A percentile compares a stretch with the other conserved stretches of the same genome.
Conservation (phyloP, 306 rosid species). For the Acacia crassicarpa region DNA sequence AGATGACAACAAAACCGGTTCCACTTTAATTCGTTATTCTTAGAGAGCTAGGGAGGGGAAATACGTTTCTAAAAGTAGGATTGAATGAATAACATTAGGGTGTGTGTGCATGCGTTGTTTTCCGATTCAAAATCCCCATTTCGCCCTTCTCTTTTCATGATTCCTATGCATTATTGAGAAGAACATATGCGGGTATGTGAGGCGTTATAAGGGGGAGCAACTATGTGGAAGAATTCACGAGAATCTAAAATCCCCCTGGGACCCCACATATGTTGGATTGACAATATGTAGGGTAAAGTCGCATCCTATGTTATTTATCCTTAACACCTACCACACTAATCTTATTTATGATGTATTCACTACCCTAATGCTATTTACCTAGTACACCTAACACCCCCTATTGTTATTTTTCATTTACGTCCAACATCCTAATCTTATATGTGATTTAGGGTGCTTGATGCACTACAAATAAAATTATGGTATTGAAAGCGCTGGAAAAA, state of each 20-base stretch:
- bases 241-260: constrained; percentile 36
- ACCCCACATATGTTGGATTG: neutral
- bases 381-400: too few relatives aligned
- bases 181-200: constrained; percentile 39
- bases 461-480: too few relatives aligned
- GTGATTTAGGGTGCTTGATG: too few relatives aligned
- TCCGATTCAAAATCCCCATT: constrained; percentile 33
- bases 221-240: constrained; percentile 47
- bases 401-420: too few relatives aligned
- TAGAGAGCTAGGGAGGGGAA: neutral
- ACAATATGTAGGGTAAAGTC: neutral
- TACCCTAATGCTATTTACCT: too few relatives aligned
- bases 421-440: too few relatives aligned
- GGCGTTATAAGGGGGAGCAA: constrained; percentile 76
- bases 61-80: constrained; percentile 33
- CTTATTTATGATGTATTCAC: too few relatives aligned
- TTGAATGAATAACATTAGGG: constrained; percentile 20
- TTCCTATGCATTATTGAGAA: constrained; percentile 76
- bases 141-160: constrained; percentile 59
- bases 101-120: neutral
- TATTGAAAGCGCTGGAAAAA: too few relatives aligned
- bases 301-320: too few relatives aligned
- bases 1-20: neutral
- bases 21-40: neutral
- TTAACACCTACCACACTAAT: too few relatives aligned